Base-by-base conservation (phyloP, 176 grass and related monocot genomes). In the Themeda triandra region DNA sequence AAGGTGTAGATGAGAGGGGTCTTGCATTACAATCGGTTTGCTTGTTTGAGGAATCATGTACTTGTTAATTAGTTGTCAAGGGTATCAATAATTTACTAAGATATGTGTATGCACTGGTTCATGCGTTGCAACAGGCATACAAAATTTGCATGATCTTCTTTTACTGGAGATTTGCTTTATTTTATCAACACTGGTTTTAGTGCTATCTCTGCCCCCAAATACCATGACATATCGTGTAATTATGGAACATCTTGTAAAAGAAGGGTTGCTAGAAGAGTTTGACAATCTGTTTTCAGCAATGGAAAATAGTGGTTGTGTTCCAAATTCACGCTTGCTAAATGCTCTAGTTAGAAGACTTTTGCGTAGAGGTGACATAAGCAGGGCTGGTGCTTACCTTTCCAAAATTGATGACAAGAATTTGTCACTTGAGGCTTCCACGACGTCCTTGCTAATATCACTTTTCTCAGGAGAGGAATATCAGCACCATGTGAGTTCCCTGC, bases 371-470 rank as follows among this genome's bases (percentile, higher is more conserved):
- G 40, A 71, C 5, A n/a, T 44, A 25, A 71, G 23, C 4, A 25
- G 39, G 21, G 69, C 39, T 27, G 23, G 23, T 39, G 23, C 23
- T 71, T 71, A 71, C 23, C 39, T 44, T 24, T 42, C 6, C 37
- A 71, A n/a, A 27, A 71, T 44, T 44, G 39, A 71, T 71, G 69
- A 42, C 39, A 71, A 6, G 10, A 25, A 27, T 11, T 42, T 44
- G 10, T 44, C 69, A 44, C 69, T 71, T 71, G 69, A 71, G n/a
- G 69, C 69, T 71, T 42, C 69, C n/a, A 71, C 68, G 14, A 13
- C 31, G 17, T 30, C 8, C 58, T 27, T 60, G n/a, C n/a, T 60
- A 60, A 60, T 25, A 60, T 60, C 58, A 60, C 9, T 60, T 60
- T 60, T 60, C 9, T 60, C 58, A 25, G 9, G 58, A 25, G 58